Evolutionary conservation across 2,329 filamentous ascomycete genomes (phyloP).

Genomic region (Teratosphaeriaceae sp.): DNA sequence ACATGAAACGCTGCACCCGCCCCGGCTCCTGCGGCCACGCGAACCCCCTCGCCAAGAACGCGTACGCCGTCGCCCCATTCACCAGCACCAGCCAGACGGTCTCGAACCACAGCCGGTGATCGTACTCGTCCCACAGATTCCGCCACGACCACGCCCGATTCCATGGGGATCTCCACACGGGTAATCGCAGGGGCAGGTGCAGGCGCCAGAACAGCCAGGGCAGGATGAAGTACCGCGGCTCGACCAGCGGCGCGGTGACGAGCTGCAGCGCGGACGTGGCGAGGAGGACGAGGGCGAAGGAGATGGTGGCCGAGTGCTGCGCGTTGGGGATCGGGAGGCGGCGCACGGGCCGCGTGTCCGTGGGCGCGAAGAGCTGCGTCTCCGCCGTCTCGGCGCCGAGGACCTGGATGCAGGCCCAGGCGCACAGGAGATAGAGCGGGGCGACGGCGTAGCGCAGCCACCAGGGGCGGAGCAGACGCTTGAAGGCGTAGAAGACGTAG

Average conservation of each 20-base stretch:
- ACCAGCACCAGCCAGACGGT: constrained; percentile 62
- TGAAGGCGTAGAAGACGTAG: constrained; percentile 96
- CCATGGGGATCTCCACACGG: constrained; percentile 7
- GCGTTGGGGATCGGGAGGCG: constrained; percentile 19
- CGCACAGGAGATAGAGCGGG: constrained; percentile 63
- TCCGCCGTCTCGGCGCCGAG: constrained; percentile 42
- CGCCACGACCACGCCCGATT: background rate
- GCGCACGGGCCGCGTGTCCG: background rate
- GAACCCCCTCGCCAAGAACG: constrained; percentile 65
- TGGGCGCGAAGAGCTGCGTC: background rate
- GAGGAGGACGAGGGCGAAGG: constrained; percentile 57
- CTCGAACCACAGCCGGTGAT: constrained; percentile 51
- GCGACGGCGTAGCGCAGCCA: constrained; percentile 46
- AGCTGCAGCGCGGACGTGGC: constrained; percentile 69
- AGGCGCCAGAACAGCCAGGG: constrained; percentile 92
- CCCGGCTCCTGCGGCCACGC: constrained; percentile 58
- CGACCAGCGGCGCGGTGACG: constrained; percentile 83
- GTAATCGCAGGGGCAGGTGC: constrained; percentile 53
- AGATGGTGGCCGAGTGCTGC: constrained; percentile 28
- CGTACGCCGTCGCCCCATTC: constrained; percentile 60
- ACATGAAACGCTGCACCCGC: constrained; percentile 71
- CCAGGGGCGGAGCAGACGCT: constrained; percentile 57
- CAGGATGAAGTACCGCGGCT: constrained; percentile 92
- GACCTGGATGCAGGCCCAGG: constrained; percentile 60
- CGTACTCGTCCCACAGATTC: constrained; percentile 22